Conservation (phyloP, 768 basidiomycete genomes). For the Punctularia strigosozonata region DNA sequence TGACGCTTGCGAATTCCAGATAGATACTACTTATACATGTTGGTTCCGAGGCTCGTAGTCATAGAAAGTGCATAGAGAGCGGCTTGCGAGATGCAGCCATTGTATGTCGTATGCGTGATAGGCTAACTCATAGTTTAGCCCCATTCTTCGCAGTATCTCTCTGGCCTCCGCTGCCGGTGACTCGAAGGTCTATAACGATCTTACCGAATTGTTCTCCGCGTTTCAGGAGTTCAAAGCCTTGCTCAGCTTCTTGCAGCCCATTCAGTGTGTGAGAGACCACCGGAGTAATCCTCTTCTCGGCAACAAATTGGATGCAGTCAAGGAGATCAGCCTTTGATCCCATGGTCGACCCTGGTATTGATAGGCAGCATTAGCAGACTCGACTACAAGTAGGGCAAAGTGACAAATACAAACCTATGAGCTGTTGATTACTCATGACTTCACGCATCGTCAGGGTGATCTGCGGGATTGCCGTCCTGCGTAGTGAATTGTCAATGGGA, state of each 20-base stretch:
- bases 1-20: too few species aligned
- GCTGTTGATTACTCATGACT: conserved; percentile 60
- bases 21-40: too few species aligned
- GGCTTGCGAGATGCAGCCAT: too few species aligned
- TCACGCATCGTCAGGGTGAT: conserved; percentile 68
- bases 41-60: too few species aligned
- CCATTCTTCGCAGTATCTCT: too few species aligned
- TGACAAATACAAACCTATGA: conserved; percentile 41
- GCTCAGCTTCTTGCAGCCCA: conserved; percentile 49
- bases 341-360: conserved; percentile 63
- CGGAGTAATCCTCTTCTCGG: conserved; percentile 54
- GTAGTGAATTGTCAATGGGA: conserved; percentile 7
- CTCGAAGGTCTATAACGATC: conserved; percentile 50
- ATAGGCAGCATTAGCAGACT: not conserved
- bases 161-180: conserved; percentile 16
- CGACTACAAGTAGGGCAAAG: not conserved
- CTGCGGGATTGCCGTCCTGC: conserved; percentile 49
- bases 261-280: conserved; percentile 60
- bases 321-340: conserved; percentile 66
- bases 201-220: conserved; percentile 68
- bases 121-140: too few species aligned
- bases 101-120: too few species aligned
- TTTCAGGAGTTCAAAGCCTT: conserved; percentile 60
- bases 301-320: conserved; percentile 61
- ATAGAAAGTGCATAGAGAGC: too few species aligned